Percentiles rank a stretch among this genome's conserved stretches.
phyloP scores from a whole-genome alignment of 805 yeast species.

The Grigorovia yakushimaensis region DNA sequence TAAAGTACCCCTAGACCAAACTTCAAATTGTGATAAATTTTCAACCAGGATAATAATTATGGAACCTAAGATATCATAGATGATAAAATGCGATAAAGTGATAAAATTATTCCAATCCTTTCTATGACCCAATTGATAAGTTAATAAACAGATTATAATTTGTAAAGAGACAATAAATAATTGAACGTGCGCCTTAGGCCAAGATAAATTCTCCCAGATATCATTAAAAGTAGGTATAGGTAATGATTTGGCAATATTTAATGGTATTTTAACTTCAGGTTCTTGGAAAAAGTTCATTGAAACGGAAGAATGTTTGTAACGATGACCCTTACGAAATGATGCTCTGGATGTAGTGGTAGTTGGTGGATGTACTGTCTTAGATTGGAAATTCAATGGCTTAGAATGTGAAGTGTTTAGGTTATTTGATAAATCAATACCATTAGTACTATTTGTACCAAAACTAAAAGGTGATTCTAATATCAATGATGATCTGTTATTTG shows the following conservation, averaged over 20 bases:
- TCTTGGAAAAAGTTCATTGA: constrained; percentile 94
- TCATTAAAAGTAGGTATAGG: constrained; percentile 45
- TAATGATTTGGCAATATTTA: constrained; percentile 61
- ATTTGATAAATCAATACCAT: constrained; percentile 3
- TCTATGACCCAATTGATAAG: constrained; percentile 52
- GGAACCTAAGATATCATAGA: constrained; percentile 79
- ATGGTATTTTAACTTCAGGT: constrained; percentile 66
- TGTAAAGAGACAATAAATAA: constrained; percentile 54
- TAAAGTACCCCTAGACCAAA: constrained; percentile 76
- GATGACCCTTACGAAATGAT: constrained; percentile 83
- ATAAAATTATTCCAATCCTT: constrained; percentile 51
- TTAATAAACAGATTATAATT: constrained; percentile 39
- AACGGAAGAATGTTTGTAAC: constrained; percentile 92
- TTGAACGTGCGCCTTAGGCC: constrained; percentile 45
- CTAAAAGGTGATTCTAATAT: constrained; percentile 23
- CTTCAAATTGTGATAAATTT: constrained; percentile 82
- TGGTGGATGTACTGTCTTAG: constrained; percentile 9
- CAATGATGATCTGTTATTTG: constrained; percentile 14
- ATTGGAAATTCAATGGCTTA: not conserved
- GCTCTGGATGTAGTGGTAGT: constrained; percentile 32
- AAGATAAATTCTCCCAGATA: constrained; percentile 47
- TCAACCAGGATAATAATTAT: constrained; percentile 60
- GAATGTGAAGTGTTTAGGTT: not conserved
- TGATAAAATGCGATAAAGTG: constrained; percentile 77
- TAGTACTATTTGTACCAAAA: constrained; percentile 13